phyloP scores from a whole-genome alignment of 78 protist species.

The Speleostelium caveatum region DNA sequence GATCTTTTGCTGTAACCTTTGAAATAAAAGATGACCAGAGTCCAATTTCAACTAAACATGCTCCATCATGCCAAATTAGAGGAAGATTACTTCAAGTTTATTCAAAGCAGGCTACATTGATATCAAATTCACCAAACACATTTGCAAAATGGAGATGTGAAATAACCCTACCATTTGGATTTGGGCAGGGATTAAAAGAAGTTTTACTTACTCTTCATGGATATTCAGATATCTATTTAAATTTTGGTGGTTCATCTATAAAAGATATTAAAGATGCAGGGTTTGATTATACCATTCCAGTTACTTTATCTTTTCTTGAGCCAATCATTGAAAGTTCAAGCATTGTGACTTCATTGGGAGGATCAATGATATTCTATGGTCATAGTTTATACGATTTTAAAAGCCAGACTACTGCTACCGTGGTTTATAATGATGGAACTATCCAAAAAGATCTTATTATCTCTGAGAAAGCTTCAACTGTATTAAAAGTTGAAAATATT shows the following conservation, averaged over 20 bases:
- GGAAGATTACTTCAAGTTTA: too few species aligned
- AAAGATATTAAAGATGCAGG: too few species aligned
- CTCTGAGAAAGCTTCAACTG: neutral
- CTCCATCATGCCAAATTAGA: too few species aligned
- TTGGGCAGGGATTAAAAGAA: neutral
- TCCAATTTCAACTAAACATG: too few species aligned
- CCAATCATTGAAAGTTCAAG: neutral
- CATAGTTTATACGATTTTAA: neutral
- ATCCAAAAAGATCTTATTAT: neutral
- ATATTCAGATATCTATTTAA: neutral
- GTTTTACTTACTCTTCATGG: neutral
- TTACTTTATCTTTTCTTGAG: neutral
- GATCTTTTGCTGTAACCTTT: too few species aligned
- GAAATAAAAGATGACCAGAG: too few species aligned
- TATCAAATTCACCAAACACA: too few species aligned
- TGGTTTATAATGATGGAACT: neutral
- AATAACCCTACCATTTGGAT: neutral
- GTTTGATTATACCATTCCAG: neutral
- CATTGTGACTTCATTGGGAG: neutral
- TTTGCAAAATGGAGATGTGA: too few species aligned
- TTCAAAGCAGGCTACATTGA: too few species aligned
- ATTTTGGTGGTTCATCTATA: neutral
- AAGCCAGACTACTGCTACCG: neutral
- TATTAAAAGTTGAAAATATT: too few species aligned
- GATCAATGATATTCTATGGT: too few species aligned